These are phyloP conservation scores for Russula virescens DNA, from an alignment of 768 basidiomycete genomes.

Conservation along the genomic window DNA sequence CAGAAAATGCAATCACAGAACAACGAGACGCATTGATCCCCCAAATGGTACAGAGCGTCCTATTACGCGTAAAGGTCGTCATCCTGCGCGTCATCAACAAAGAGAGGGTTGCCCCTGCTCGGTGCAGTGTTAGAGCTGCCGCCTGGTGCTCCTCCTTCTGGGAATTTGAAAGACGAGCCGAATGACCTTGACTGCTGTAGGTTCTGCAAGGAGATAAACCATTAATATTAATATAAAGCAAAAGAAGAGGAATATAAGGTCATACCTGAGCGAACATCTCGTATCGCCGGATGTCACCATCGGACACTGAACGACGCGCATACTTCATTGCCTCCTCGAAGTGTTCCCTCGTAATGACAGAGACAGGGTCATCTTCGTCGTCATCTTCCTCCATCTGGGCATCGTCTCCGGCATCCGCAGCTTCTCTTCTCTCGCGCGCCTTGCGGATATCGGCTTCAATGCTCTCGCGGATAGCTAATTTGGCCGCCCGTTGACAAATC, in stretches of 20 bases:
- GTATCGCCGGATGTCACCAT: slow-evolving; percentile 94
- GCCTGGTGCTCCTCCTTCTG: slow-evolving; percentile 43
- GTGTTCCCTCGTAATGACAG: slow-evolving; percentile 85
- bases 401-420: slow-evolving; percentile 54
- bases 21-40: slow-evolving; percentile 3
- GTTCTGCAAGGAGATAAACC: slow-evolving; percentile 43
- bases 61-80: slow-evolving; percentile 84
- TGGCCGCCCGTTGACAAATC: slow-evolving; percentile 96
- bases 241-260: background rate
- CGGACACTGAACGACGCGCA: slow-evolving; percentile 94
- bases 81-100: slow-evolving; percentile 80
- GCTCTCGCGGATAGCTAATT: slow-evolving; percentile 91
- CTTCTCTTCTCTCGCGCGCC: slow-evolving; percentile 61
- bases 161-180: slow-evolving; percentile 98
- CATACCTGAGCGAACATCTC: slow-evolving; percentile 94
- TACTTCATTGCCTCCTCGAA: slow-evolving; percentile 99
- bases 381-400: slow-evolving; percentile 65
- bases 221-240: slow-evolving; percentile 10
- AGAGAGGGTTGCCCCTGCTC: slow-evolving; percentile 59
- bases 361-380: slow-evolving; percentile 82
- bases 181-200: slow-evolving; percentile 88
- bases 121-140: slow-evolving; percentile 28
- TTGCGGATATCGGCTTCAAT: slow-evolving; percentile 87
- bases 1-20: slow-evolving; percentile 9
- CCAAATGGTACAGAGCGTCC: slow-evolving; percentile 5